Conservation (phyloP, 1,139 yeast species). For the Hemisphaericaspora xylanilytica region DNA sequence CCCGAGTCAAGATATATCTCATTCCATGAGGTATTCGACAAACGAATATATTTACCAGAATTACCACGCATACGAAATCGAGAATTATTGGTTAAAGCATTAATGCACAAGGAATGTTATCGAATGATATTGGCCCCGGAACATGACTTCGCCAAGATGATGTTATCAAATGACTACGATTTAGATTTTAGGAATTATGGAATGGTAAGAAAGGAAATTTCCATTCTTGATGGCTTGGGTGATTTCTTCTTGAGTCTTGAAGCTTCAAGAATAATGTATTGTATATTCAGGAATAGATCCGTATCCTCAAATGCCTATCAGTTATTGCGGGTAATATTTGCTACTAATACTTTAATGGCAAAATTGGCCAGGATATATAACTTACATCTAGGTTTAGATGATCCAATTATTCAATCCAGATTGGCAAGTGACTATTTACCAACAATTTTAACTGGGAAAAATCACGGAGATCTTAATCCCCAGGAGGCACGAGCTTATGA, state of each 20-base stretch:
- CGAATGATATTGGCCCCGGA: constrained; percentile 30
- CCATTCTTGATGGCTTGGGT: constrained; percentile 47
- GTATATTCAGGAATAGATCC: constrained; percentile 16
- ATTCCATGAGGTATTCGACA: constrained; percentile 25
- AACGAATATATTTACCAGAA: constrained; percentile 31
- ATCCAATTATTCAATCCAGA: constrained; percentile 22
- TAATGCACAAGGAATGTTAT: constrained; percentile 42
- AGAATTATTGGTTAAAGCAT: constrained; percentile 33
- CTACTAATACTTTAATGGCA: constrained; percentile 41
- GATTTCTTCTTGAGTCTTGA: constrained; percentile 43
- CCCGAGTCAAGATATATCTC: constrained; percentile 17
- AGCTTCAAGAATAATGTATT: constrained; percentile 36
- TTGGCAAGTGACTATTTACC: constrained; percentile 26
- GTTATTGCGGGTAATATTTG: constrained; percentile 34
- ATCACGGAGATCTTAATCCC: constrained; percentile 11
- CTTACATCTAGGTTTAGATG: constrained; percentile 36
- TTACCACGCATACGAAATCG: constrained; percentile 35
- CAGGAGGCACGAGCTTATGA: constrained; percentile 32
- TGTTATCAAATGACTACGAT: constrained; percentile 19
- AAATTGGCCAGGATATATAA: constrained; percentile 38
- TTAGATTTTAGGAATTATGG: constrained; percentile 19
- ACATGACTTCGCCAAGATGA: constrained; percentile 30
- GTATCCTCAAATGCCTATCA: constrained; percentile 25
- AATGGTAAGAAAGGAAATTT: constrained; percentile 34
- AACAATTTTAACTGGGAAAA: constrained; percentile 19